Evolutionary conservation across 2,329 filamentous ascomycete genomes (phyloP).

Genomic region (Neopestalotiopsis clavispora): DNA sequence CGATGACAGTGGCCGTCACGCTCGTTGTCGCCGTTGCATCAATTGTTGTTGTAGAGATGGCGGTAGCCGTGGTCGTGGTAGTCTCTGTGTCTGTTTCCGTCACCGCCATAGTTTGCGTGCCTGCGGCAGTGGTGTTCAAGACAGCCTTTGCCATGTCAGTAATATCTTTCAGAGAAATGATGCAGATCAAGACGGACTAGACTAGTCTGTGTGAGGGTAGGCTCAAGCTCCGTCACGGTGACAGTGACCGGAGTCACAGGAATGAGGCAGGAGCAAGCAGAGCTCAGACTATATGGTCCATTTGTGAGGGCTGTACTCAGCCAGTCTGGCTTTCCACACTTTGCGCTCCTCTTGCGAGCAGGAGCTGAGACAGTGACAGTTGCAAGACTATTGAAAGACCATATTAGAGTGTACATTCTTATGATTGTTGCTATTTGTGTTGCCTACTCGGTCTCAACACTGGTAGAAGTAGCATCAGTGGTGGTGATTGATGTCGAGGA

Average conservation of each 20-base stretch:
- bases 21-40: constrained; percentile 9
- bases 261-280: constrained; percentile 7
- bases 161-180: not conserved
- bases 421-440: not conserved
- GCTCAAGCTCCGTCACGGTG: not conserved
- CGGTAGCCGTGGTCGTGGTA: not conserved
- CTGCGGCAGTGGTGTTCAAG: not conserved
- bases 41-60: not conserved
- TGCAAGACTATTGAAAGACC: not conserved
- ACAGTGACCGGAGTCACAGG: not conserved
- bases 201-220: not conserved
- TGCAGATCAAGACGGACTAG: not conserved
- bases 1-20: not conserved
- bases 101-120: not conserved
- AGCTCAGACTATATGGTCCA: not conserved
- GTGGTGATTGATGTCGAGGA: not conserved
- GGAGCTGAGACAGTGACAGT: not conserved
- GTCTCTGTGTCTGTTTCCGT: not conserved
- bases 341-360: not conserved
- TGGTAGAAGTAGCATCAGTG: not conserved
- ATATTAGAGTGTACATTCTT: not conserved
- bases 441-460: not conserved
- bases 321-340: constrained; percentile 7
- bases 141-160: not conserved
- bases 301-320: not conserved